Percentiles rank a stretch among this genome's conserved stretches.
Evolutionary conservation across 75 land plant species (phyloP).

Genomic region (Pinus taeda): DNA sequence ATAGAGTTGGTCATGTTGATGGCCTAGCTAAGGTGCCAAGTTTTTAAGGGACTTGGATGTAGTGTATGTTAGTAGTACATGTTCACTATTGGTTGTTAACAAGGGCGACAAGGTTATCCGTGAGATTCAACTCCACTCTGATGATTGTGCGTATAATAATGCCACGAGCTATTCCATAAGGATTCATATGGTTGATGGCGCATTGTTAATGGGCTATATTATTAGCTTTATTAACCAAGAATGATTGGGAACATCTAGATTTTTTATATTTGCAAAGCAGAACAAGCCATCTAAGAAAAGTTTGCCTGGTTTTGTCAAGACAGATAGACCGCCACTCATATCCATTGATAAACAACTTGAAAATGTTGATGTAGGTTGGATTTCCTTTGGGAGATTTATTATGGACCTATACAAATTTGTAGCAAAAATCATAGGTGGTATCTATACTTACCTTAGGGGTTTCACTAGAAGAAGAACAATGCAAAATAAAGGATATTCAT

Average conservation of each 20-base stretch:
- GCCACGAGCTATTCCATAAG: constrained; percentile 52
- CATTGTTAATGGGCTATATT: constrained; percentile 55
- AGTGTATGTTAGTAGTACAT: constrained; percentile 55
- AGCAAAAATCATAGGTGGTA: constrained; percentile 25
- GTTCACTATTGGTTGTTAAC: constrained; percentile 69
- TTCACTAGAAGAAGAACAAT: neutral
- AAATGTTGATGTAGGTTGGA: constrained; percentile 62
- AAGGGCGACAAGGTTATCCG: constrained; percentile 79
- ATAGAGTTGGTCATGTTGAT: constrained; percentile 69
- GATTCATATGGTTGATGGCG: constrained; percentile 62
- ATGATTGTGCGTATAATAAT: constrained; percentile 48
- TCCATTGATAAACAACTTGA: constrained; percentile 37
- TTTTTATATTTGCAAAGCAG: constrained; percentile 19
- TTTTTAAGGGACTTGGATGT: constrained; percentile 84
- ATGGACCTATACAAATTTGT: constrained; percentile 47
- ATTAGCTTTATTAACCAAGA: constrained; percentile 54
- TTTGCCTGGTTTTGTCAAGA: neutral
- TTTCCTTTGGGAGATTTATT: constrained; percentile 60
- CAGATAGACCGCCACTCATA: constrained; percentile 27
- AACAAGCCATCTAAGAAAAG: constrained; percentile 1
- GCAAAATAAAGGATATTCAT: neutral
- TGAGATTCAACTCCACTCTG: constrained; percentile 63
- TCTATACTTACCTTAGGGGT: constrained; percentile 10
- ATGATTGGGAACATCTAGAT: constrained; percentile 25
- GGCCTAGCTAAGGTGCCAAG: constrained; percentile 75